phyloP scores from a whole-genome alignment of 2,329 filamentous ascomycete species.

The Fusarium xylarioides region DNA sequence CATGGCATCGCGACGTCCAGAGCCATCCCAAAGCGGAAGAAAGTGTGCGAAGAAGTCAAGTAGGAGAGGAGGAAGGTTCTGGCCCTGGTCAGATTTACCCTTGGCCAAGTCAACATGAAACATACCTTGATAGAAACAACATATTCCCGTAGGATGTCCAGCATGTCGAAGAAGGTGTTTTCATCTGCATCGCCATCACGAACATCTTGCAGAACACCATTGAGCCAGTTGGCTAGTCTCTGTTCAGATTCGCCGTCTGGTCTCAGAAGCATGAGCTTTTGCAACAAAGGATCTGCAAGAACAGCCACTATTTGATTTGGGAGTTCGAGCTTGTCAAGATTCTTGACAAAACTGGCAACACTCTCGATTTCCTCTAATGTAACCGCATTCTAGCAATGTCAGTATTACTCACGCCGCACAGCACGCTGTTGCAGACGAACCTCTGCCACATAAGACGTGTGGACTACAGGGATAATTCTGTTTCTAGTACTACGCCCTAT shows the following conservation, averaged over 20 bases:
- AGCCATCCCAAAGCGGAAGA: conserved; percentile 70
- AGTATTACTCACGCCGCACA: conserved; percentile 1
- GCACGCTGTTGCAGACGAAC: conserved; percentile 48
- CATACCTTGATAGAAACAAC: conserved; percentile 64
- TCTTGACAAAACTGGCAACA: conserved; percentile 73
- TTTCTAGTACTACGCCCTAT: conserved; percentile 41
- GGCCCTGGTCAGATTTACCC: conserved; percentile 13
- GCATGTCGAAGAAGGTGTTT: conserved; percentile 60
- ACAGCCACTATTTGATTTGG: conserved; percentile 85
- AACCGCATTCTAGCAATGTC: conserved; percentile 60
- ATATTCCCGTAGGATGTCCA: conserved; percentile 66
- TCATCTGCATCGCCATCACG: conserved; percentile 61
- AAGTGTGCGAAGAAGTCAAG: conserved; percentile 62
- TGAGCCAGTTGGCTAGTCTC: conserved; percentile 68
- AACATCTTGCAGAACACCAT: conserved; percentile 64
- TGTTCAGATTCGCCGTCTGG: conserved; percentile 61
- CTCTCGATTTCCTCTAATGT: conserved; percentile 82
- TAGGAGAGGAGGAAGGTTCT: conserved; percentile 59
- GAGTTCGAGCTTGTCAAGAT: conserved; percentile 79
- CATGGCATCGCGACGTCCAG: conserved; percentile 60
- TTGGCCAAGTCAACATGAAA: not conserved
- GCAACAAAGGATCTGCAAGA: conserved; percentile 77
- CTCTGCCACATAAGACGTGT: conserved; percentile 78
- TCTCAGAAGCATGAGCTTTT: conserved; percentile 77
- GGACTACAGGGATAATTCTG: conserved; percentile 71